A percentile compares a stretch with the other conserved stretches of the same genome.
Evolutionary conservation across 768 basidiomycete genomes (phyloP).

Genomic region (Lyophyllum decastes): DNA sequence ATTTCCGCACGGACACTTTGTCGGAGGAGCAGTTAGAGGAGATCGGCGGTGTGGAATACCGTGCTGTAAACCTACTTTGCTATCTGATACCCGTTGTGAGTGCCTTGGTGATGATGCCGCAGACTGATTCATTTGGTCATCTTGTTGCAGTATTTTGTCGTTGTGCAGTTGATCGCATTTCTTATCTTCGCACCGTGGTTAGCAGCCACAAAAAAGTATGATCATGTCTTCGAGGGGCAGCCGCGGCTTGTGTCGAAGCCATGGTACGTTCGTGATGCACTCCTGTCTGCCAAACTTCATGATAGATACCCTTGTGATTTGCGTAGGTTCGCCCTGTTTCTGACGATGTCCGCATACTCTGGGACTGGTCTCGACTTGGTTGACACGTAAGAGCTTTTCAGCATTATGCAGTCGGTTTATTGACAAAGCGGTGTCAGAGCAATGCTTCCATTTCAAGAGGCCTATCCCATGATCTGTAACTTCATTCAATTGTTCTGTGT

Average conservation of each 20-base stretch:
- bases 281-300: neutral
- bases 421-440: conserved; percentile 31
- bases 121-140: conserved; percentile 13
- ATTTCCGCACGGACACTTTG: conserved; percentile 53
- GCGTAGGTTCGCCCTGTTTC: conserved; percentile 44
- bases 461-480: conserved; percentile 64
- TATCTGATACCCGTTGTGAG: conserved; percentile 49
- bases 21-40: conserved; percentile 70
- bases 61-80: conserved; percentile 55
- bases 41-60: conserved; percentile 77
- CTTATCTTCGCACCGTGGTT: conserved; percentile 67
- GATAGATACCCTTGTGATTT: neutral
- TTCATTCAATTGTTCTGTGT: neutral
- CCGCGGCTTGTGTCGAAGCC: conserved; percentile 52
- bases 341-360: conserved; percentile 54
- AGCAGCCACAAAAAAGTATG: conserved; percentile 41
- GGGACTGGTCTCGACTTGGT: conserved; percentile 71
- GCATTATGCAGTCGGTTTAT: neutral
- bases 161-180: conserved; percentile 55
- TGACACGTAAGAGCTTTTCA: conserved; percentile 44
- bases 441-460: conserved; percentile 71
- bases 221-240: conserved; percentile 51
- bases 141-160: conserved; percentile 60
- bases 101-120: neutral
- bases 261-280: conserved; percentile 47